phyloP scores from a whole-genome alignment of 257 asterid genomes.

The Solanum sejunctum region DNA sequence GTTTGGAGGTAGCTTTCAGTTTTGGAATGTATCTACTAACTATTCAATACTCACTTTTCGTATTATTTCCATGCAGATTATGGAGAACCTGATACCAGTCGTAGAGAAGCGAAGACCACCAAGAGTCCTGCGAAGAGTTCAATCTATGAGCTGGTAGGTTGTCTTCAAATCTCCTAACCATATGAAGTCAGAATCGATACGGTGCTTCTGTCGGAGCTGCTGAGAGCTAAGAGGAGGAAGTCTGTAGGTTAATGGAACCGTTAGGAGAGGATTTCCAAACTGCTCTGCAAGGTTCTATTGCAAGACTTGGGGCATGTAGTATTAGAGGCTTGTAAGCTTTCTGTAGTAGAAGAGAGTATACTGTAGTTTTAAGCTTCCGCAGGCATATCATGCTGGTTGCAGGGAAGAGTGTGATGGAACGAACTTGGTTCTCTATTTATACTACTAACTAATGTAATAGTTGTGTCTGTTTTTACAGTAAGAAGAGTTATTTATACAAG shows the following conservation, averaged over 20 bases:
- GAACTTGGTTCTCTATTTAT: not conserved
- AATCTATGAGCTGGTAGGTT: slow-evolving; percentile 34
- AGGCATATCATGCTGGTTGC: not conserved
- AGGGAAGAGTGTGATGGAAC: not conserved
- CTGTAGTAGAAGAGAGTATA: not conserved
- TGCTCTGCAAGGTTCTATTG: not conserved
- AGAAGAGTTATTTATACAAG: not conserved
- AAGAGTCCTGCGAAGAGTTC: slow-evolving; percentile 34
- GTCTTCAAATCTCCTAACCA: not conserved
- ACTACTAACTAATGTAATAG: not conserved
- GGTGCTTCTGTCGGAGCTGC: not conserved
- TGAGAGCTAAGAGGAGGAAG: not conserved
- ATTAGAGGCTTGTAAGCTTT: not conserved
- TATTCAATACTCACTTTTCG: not conserved
- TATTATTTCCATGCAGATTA: slow-evolving; percentile 32
- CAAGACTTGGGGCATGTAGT: not conserved
- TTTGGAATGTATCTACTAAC: not conserved
- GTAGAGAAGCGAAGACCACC: slow-evolving; percentile 47
- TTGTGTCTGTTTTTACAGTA: not conserved
- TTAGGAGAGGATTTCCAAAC: not conserved
- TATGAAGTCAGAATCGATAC: slow-evolving; percentile 4
- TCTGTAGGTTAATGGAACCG: not conserved
- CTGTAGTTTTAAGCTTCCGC: not conserved
- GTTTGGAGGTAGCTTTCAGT: not conserved
- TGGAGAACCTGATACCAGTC: slow-evolving; percentile 62